These are phyloP conservation scores for Chaetoscypha palmicola DNA, from an alignment of 2,329 filamentous ascomycete genomes.

Conservation along the genomic window DNA sequence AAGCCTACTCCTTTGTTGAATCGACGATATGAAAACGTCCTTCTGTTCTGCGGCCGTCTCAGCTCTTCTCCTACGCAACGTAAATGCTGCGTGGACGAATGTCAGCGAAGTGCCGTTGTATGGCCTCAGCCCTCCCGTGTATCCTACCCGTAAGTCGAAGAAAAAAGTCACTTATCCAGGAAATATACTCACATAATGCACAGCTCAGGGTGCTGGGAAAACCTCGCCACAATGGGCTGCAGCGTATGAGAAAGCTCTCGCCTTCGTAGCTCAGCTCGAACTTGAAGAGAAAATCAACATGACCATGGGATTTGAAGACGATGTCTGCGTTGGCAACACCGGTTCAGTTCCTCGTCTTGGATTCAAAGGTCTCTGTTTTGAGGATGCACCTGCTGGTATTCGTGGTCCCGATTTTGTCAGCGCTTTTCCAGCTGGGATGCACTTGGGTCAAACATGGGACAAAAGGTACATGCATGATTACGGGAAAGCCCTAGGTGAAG, in stretches of 20 bases:
- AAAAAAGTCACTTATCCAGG: no score
- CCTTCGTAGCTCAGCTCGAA: slow-evolving; percentile 34
- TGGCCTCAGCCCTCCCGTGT: no score
- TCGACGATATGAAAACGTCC: no score
- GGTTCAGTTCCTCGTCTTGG: slow-evolving; percentile 23
- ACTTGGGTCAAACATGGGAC: slow-evolving; percentile 1
- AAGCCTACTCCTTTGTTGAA: no score
- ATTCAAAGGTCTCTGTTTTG: slow-evolving; percentile 10
- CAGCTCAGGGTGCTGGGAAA: no score
- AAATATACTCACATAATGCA: no score
- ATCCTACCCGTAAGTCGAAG: no score
- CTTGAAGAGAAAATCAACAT: slow-evolving; percentile 36
- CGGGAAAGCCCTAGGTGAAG: slow-evolving; percentile 5
- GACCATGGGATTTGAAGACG: neutral
- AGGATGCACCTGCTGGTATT: slow-evolving; percentile 13
- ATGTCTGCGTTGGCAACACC: slow-evolving; percentile 2
- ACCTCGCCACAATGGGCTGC: no score
- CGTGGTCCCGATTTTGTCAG: slow-evolving; percentile 48
- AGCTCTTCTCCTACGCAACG: no score
- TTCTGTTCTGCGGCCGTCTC: no score
- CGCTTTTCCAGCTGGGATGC: slow-evolving; percentile 49
- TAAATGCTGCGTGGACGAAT: no score
- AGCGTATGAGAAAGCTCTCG: slow-evolving; percentile 32
- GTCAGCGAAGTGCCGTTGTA: no score
- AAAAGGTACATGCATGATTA: slow-evolving; percentile 3